phyloP scores from a whole-genome alignment of 2,329 filamentous ascomycete genomes.

The Penicillium sp. region DNA sequence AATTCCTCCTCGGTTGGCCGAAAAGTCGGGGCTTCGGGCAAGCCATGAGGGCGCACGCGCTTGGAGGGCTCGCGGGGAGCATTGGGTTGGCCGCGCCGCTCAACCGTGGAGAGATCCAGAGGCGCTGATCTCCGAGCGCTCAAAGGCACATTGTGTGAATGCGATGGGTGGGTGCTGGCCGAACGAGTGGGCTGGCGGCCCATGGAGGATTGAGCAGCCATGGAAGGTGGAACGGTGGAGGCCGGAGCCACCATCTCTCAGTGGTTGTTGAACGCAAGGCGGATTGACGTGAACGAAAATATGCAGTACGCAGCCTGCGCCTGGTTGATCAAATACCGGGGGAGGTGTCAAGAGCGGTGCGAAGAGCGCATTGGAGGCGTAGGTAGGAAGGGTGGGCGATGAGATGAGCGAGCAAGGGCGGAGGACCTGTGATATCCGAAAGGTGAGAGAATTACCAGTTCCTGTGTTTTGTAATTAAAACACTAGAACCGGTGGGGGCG shows the following conservation, averaged over 20 bases:
- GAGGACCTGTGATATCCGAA: constrained; percentile 7
- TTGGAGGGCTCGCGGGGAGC: constrained; percentile 76
- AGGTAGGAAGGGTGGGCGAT: constrained; percentile 10
- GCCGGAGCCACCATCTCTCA: constrained; percentile 52
- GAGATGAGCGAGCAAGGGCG: constrained; percentile 20
- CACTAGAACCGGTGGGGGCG: constrained; percentile 12
- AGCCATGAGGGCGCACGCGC: constrained; percentile 76
- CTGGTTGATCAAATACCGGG: constrained; percentile 36
- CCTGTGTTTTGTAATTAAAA: constrained; percentile 1
- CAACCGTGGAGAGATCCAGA: constrained; percentile 85
- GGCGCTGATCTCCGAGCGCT: constrained; percentile 68
- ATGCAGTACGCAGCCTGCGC: constrained; percentile 24
- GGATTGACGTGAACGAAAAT: constrained; percentile 16
- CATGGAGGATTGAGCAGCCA: constrained; percentile 39
- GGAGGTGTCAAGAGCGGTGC: constrained; percentile 34
- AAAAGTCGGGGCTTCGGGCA: constrained; percentile 89
- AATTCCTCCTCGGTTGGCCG: constrained; percentile 91
- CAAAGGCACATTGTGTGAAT: constrained; percentile 59
- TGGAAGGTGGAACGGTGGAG: constrained; percentile 44
- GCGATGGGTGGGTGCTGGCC: constrained; percentile 49
- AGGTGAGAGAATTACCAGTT: constrained; percentile 4
- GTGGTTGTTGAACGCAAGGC: constrained; percentile 18
- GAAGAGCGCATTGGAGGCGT: constrained; percentile 41
- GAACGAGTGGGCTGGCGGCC: constrained; percentile 44
- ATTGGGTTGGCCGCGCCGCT: constrained; percentile 82